Percentiles rank a stretch among this genome's conserved stretches.
phyloP scores from a whole-genome alignment of 2,329 filamentous ascomycete species.

The Diplodia seriata region DNA sequence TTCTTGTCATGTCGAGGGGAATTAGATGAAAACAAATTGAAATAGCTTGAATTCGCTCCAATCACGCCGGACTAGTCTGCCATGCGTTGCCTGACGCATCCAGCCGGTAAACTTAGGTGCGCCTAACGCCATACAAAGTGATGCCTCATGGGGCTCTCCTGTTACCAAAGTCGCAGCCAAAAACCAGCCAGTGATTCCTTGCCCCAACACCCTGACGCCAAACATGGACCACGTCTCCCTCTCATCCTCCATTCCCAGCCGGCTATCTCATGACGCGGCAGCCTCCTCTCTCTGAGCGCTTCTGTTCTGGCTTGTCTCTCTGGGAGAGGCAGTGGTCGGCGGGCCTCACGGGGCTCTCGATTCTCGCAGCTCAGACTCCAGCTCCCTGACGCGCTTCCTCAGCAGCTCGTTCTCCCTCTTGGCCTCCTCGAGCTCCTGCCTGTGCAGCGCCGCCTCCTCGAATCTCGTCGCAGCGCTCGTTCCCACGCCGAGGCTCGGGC shows the following conservation, averaged over 20 bases:
- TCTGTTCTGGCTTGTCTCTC: slow-evolving; percentile 21
- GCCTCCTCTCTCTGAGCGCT: slow-evolving; percentile 1
- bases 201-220: slow-evolving; percentile 13
- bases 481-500: slow-evolving; percentile 24
- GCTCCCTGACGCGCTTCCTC: slow-evolving; percentile 55
- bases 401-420: slow-evolving; percentile 58
- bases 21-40: background rate
- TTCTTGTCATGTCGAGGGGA: background rate
- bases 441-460: slow-evolving; percentile 53
- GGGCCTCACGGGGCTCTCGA: slow-evolving; percentile 38
- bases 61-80: slow-evolving; percentile 14
- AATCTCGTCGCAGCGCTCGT: slow-evolving; percentile 39
- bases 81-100: background rate
- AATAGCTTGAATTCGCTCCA: slow-evolving; percentile 6
- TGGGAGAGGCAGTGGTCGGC: slow-evolving; percentile 35
- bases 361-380: slow-evolving; percentile 50
- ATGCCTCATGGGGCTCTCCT: slow-evolving; percentile 5
- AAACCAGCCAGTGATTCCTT: background rate
- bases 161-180: slow-evolving; percentile 1
- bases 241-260: background rate
- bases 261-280: background rate
- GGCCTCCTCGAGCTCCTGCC: slow-evolving; percentile 56
- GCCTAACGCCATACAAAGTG: slow-evolving; percentile 11
- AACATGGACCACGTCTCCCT: background rate
- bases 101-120: background rate